Percentiles rank a stretch among this genome's conserved stretches.
These are phyloP conservation scores for Cordyceps tenuipes DNA, from an alignment of 2,329 filamentous ascomycete genomes.

Conservation along the genomic window DNA sequence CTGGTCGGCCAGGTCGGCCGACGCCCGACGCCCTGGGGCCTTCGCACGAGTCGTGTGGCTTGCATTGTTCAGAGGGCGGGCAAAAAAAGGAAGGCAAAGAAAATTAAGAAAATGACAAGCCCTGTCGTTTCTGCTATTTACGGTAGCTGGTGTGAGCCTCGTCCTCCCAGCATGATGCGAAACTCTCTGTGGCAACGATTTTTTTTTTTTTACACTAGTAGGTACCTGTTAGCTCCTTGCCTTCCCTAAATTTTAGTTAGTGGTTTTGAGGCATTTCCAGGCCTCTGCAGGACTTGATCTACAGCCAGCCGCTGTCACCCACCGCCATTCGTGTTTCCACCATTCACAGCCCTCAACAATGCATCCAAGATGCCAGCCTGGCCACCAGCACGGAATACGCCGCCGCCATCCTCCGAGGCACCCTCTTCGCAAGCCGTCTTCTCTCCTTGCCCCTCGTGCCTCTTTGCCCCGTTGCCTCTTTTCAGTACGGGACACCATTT, in stretches of 20 bases:
- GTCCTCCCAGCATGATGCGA: too few species aligned
- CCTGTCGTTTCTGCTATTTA: neutral
- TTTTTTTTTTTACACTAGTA: too few species aligned
- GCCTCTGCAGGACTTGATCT: neutral
- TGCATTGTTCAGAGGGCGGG: neutral
- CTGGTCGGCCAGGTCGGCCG: neutral
- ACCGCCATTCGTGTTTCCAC: neutral
- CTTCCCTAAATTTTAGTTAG: neutral
- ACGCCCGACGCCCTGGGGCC: neutral
- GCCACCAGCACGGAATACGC: neutral
- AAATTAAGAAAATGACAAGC: neutral
- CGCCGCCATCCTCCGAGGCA: neutral
- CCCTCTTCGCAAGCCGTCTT: neutral
- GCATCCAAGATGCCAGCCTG: neutral
- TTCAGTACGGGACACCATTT: neutral
- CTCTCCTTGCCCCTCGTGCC: neutral
- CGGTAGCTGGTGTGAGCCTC: neutral
- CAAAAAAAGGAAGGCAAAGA: neutral
- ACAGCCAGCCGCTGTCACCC: neutral
- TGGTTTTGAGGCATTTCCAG: neutral
- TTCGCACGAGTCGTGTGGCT: neutral
- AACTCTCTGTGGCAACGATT: neutral
- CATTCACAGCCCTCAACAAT: neutral
- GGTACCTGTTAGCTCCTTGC: too few species aligned
- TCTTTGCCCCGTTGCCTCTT: neutral